phyloP scores from a whole-genome alignment of 805 yeast species.

The Blastobotrys chiropterorum region DNA sequence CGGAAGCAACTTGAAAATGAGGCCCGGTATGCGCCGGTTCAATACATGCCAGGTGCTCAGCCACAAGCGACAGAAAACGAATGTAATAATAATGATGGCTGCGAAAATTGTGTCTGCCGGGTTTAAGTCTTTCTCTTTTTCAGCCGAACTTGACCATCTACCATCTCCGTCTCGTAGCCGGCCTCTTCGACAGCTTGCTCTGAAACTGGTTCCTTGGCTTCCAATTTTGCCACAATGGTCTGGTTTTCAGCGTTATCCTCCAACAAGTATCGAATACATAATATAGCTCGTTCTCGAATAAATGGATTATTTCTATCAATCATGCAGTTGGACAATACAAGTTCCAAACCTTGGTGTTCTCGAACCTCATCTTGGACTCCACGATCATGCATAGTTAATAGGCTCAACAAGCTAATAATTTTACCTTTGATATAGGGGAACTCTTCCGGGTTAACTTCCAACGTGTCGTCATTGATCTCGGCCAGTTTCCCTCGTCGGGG shows the following conservation, averaged over 20 bases:
- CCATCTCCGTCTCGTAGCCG: conserved; percentile 71
- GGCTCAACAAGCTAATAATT: conserved; percentile 59
- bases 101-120: conserved; percentile 18
- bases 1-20: conserved; percentile 53
- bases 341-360: conserved; percentile 57
- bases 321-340: conserved; percentile 72
- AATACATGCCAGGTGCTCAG: conserved; percentile 25
- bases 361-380: conserved; percentile 64
- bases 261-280: conserved; percentile 67
- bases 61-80: not conserved
- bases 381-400: conserved; percentile 45
- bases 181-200: conserved; percentile 57
- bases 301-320: conserved; percentile 81
- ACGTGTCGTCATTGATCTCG: conserved; percentile 7
- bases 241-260: conserved; percentile 66
- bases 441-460: conserved; percentile 14
- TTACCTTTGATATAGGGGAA: conserved; percentile 66
- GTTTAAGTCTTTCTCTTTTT: conserved; percentile 27
- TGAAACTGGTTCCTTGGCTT: conserved; percentile 62
- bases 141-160: conserved; percentile 62
- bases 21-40: conserved; percentile 52
- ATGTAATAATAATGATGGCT: conserved; percentile 6
- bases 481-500: conserved; percentile 17
- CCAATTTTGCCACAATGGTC: conserved; percentile 64
- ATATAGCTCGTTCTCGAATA: conserved; percentile 65